Evolutionary conservation across 306 rosid genomes (phyloP).

Genomic region (Cercis canadensis): DNA sequence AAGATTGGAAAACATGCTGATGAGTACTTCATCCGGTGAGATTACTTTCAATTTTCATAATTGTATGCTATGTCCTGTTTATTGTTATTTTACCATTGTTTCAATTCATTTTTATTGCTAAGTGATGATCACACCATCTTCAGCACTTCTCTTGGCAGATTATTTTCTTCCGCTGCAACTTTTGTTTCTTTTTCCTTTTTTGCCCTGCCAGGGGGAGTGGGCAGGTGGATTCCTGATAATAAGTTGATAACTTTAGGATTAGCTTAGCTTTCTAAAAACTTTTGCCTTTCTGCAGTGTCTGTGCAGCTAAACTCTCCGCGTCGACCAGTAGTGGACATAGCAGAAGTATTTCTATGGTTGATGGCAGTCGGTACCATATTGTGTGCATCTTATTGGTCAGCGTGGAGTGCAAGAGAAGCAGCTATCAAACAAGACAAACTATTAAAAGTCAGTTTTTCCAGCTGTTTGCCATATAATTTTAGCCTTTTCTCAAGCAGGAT

Average conservation of each 20-base stretch:
- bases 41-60: constrained; percentile 25
- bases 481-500: constrained; percentile 13
- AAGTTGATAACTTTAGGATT: neutral
- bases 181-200: neutral
- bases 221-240: constrained; percentile 6
- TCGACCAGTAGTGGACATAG: constrained; percentile 83
- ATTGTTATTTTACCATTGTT: neutral
- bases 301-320: constrained; percentile 93
- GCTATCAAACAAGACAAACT: constrained; percentile 71
- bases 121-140: constrained; percentile 3
- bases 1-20: constrained; percentile 75
- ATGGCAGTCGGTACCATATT: constrained; percentile 91
- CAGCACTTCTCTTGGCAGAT: neutral
- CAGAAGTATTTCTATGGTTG: constrained; percentile 95
- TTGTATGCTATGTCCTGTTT: neutral
- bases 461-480: constrained; percentile 1
- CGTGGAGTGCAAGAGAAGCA: constrained; percentile 85
- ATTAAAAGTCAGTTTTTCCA: constrained; percentile 61
- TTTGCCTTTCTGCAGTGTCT: constrained; percentile 63
- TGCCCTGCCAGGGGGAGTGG: neutral
- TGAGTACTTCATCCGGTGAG: constrained; percentile 64
- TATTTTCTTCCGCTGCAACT: constrained; percentile 5
- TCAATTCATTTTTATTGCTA: neutral
- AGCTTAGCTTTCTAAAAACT: neutral
- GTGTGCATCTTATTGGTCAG: constrained; percentile 98